Evolutionary conservation across 1,139 yeast species (phyloP).

Genomic region (Starmera stellimalicola): DNA sequence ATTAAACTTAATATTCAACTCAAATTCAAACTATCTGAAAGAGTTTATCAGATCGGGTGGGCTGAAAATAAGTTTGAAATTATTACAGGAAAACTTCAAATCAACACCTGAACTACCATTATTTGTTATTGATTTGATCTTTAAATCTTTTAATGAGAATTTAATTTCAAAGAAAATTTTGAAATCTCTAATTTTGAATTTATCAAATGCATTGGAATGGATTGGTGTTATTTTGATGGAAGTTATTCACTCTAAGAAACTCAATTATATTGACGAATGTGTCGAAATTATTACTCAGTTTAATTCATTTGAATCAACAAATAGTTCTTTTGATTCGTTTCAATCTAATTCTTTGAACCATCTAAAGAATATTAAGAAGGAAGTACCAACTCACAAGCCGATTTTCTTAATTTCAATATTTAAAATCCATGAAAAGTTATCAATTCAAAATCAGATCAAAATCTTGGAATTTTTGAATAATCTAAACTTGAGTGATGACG

Average conservation of each 20-base stretch:
- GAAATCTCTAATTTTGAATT: slow-evolving; percentile 6
- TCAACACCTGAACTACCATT: slow-evolving; percentile 35
- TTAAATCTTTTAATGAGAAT: slow-evolving; percentile 2
- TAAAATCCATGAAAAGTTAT: slow-evolving; percentile 28
- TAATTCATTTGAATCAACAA: slow-evolving; percentile 28
- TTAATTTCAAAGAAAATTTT: slow-evolving; percentile 4
- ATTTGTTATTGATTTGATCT: slow-evolving; percentile 28
- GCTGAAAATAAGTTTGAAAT: slow-evolving; percentile 36
- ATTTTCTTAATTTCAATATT: slow-evolving; percentile 38
- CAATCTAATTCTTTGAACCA: not conserved
- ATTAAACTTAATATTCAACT: slow-evolving; percentile 27
- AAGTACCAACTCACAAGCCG: slow-evolving; percentile 29
- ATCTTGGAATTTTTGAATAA: slow-evolving; percentile 32
- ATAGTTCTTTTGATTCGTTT: not conserved
- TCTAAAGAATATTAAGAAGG: not conserved
- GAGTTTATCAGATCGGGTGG: slow-evolving; percentile 54
- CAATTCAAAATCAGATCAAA: slow-evolving; percentile 26
- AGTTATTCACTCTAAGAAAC: slow-evolving; percentile 7
- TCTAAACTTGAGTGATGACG: slow-evolving; percentile 7
- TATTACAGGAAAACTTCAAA: slow-evolving; percentile 47
- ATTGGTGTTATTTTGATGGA: slow-evolving; percentile 15
- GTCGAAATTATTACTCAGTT: slow-evolving; percentile 32
- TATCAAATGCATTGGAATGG: slow-evolving; percentile 16
- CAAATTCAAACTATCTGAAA: slow-evolving; percentile 33
- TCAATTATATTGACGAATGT: slow-evolving; percentile 22